Evolutionary conservation across 2,329 filamentous ascomycete genomes (phyloP).

Genomic region (Capronia americana): DNA sequence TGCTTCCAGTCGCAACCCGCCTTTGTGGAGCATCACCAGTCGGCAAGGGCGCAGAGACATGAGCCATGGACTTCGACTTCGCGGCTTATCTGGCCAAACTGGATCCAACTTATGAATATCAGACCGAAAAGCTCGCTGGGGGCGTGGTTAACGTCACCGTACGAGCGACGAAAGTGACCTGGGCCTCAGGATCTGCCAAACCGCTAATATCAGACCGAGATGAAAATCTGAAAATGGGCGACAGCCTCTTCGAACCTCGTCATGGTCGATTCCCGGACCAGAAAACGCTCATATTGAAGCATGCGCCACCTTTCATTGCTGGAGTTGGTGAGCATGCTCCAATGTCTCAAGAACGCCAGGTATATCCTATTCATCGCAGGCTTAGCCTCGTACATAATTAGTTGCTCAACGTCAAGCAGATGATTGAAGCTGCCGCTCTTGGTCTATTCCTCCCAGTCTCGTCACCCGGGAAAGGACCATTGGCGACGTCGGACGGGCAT

Average conservation of each 20-base stretch:
- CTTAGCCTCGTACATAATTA: neutral
- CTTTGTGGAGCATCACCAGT: neutral
- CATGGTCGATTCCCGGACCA: constrained; percentile 9
- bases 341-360: constrained; percentile 19
- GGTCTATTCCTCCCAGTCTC: constrained; percentile 1
- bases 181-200: neutral
- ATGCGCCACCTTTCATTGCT: constrained; percentile 23
- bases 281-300: constrained; percentile 20
- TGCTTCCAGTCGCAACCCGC: neutral
- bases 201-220: neutral
- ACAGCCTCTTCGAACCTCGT: neutral
- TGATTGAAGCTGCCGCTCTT: constrained; percentile 6
- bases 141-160: constrained; percentile 25
- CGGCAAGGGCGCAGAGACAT: neutral
- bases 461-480: neutral
- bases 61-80: constrained; percentile 22
- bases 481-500: neutral
- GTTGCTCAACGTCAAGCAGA: constrained; percentile 2
- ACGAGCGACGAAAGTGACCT: constrained; percentile 18
- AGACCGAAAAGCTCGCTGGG: constrained; percentile 13
- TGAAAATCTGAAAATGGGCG: neutral
- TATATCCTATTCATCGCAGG: neutral
- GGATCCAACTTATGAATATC: constrained; percentile 10
- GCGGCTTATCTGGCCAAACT: constrained; percentile 12
- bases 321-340: constrained; percentile 15